Evolutionary conservation across 805 yeast species (phyloP), one percentile per base, ranked within the genome.

Genomic region (Saccharomycopsis oosterbeekiorum): DNA sequence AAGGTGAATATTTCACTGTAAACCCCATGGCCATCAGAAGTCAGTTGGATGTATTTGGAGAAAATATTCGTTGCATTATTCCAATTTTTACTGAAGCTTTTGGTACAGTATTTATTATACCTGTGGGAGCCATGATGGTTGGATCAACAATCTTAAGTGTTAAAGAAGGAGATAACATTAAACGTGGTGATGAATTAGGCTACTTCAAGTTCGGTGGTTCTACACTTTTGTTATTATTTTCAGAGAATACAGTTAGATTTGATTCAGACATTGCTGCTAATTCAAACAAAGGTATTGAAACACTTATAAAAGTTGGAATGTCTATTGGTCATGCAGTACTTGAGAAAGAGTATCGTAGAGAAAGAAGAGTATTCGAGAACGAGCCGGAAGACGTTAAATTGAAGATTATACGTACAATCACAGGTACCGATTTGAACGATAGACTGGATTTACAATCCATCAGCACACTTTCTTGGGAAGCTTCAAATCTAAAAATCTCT

Each of bases 71-170:
- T 47, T 85, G 85, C 3, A 74, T 91, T 1, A 78, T 92, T 1
- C 91, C 96, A 0, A 84, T 93, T 21, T 82, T 87, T 37, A 83
- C 96, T 1, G 77, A 79, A 39, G 75, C 80, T n/a, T 92, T 89
- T 70, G 97, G 97, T 0, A 78, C 81, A 0, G 87, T 93, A 19
- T 75, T 88, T 64, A 79, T 89, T 74, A 82, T 90, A 24, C 84
- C 94, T 5, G 89, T 93, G 3, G 99, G 99, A 41, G 99, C 99
- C 0, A 93, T 94, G 98, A 91, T 93, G 97, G 99, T 93, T 1
- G 98, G 98, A 0, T 86, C 96, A 1, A 91, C 86, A 1, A 80
- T 90, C 0, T 71, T 93, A 36, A 85, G 93, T 0, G 85, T 84
- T 15, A 70, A 79, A 59, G 81, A 79, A 55, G 90, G 89, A 1